phyloP scores from a whole-genome alignment of 2,329 filamentous ascomycete genomes.

The Cladosporium sp. region DNA sequence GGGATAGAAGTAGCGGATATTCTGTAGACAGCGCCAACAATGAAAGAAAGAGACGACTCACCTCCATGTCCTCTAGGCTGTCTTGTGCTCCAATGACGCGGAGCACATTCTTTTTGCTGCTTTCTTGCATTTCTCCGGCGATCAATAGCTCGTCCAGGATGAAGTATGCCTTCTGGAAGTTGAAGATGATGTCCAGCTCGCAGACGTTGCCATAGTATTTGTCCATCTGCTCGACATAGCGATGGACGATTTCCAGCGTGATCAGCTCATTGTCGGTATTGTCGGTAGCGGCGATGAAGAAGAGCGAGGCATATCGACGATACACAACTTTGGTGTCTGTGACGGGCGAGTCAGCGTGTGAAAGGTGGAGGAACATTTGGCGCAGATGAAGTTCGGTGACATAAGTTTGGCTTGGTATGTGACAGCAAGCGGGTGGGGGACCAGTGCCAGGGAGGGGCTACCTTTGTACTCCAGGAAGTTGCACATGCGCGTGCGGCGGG shows the following conservation, averaged over 20 bases:
- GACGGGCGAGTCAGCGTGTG: neutral
- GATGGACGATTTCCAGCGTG: slow-evolving; percentile 96
- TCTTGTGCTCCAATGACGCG: slow-evolving; percentile 96
- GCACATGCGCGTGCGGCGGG: slow-evolving; percentile 96
- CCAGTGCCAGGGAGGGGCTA: slow-evolving; percentile 34
- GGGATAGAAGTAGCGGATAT: neutral
- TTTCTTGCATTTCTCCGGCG: slow-evolving; percentile 96
- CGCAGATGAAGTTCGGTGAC: slow-evolving; percentile 14
- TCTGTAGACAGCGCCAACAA: neutral
- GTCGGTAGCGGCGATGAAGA: slow-evolving; percentile 97
- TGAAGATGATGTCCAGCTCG: slow-evolving; percentile 99
- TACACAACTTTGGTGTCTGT: slow-evolving; percentile 97
- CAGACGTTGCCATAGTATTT: slow-evolving; percentile 99
- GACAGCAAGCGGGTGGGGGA: slow-evolving; percentile 19
- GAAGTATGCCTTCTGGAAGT: slow-evolving; percentile 99
- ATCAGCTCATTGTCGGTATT: slow-evolving; percentile 98
- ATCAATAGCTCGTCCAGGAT: slow-evolving; percentile 94
- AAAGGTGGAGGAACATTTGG: neutral
- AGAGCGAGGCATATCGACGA: slow-evolving; percentile 95
- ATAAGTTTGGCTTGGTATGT: slow-evolving; percentile 14
- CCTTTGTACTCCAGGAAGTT: slow-evolving; percentile 99
- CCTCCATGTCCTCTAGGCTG: slow-evolving; percentile 98
- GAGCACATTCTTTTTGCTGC: slow-evolving; percentile 98
- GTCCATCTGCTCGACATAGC: slow-evolving; percentile 99
- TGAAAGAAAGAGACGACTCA: slow-evolving; percentile 51